phyloP scores from a whole-genome alignment of 2,329 filamentous ascomycete species.

The Penicillium janthinellum region DNA sequence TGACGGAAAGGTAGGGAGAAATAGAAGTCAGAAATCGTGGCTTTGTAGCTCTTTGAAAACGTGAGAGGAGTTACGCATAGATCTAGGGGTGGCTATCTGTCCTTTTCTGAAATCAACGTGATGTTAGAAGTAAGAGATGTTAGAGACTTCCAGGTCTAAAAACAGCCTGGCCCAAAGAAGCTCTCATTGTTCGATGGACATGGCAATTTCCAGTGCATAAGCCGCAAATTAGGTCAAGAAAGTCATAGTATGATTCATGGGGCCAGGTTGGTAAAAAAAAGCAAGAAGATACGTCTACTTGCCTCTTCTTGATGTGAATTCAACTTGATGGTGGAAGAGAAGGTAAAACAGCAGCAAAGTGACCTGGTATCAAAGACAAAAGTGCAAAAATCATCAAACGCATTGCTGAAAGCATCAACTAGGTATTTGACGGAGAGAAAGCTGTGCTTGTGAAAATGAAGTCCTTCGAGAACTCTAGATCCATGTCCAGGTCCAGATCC shows the following conservation, averaged over 20 bases:
- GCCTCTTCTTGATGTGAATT: background rate
- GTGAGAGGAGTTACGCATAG: too few relatives aligned
- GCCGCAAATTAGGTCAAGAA: background rate
- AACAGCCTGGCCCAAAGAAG: too few relatives aligned
- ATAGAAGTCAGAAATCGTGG: too few relatives aligned
- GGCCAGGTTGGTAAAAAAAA: background rate
- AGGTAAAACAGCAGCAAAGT: background rate
- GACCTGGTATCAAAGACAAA: background rate
- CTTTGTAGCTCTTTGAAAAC: too few relatives aligned
- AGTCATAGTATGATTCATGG: background rate
- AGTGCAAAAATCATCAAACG: background rate
- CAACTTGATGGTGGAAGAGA: background rate
- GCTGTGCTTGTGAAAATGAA: constrained; percentile 39
- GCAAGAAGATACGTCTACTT: background rate
- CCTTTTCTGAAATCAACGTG: background rate
- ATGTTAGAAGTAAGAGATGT: background rate
- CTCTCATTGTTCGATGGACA: background rate
- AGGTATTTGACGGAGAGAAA: constrained; percentile 20
- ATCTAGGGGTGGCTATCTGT: too few relatives aligned
- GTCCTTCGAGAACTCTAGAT: constrained; percentile 40
- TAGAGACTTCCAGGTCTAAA: background rate
- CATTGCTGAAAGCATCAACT: background rate
- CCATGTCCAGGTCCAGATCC: constrained; percentile 36
- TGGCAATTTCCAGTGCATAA: background rate
- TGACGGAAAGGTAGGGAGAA: too few relatives aligned